A percentile compares a stretch with the other conserved stretches of the same genome.
phyloP scores from a whole-genome alignment of 495 filamentous ascomycete species.

The Penicillium diatomitis region DNA sequence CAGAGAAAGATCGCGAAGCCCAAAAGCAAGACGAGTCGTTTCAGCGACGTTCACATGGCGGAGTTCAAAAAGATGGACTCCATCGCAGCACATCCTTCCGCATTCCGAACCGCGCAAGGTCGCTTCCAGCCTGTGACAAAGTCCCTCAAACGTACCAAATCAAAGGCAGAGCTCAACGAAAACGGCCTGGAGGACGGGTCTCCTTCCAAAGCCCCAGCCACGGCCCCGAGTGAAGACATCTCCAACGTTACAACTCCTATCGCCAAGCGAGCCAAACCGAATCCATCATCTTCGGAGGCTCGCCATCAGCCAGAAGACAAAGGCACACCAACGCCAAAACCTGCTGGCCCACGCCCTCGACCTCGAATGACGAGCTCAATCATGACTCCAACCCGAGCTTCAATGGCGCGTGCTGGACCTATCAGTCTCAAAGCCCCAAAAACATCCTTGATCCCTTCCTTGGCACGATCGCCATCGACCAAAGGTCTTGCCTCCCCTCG shows the following conservation, averaged over 20 bases:
- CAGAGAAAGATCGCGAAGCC: conserved; percentile 67
- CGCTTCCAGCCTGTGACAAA: conserved; percentile 45
- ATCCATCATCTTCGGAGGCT: conserved; percentile 41
- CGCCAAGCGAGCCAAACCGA: conserved; percentile 57
- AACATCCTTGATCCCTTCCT: conserved; percentile 45
- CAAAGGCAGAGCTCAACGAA: conserved; percentile 64
- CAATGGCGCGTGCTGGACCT: conserved; percentile 48
- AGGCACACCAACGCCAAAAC: conserved; percentile 11
- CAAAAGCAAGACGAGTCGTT: conserved; percentile 67
- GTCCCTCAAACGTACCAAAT: conserved; percentile 64
- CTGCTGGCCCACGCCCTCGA: conserved; percentile 31
- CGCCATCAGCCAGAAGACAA: conserved; percentile 22
- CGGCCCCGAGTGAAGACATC: conserved; percentile 21
- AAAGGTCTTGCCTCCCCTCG: conserved; percentile 35
- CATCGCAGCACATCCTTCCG: conserved; percentile 75
- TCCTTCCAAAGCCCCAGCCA: conserved; percentile 30
- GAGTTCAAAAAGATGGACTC: conserved; percentile 97
- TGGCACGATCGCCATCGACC: conserved; percentile 38
- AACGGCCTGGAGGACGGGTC: conserved; percentile 27
- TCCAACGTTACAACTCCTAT: conserved; percentile 16
- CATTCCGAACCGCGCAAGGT: conserved; percentile 56
- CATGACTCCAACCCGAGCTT: conserved; percentile 75
- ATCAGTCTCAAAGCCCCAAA: conserved; percentile 49
- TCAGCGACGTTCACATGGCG: conserved; percentile 72
- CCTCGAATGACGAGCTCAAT: conserved; percentile 38